These are phyloP conservation scores for Cyclotella baltica DNA, from an alignment of 108 stramenopile species.

Conservation along the genomic window DNA sequence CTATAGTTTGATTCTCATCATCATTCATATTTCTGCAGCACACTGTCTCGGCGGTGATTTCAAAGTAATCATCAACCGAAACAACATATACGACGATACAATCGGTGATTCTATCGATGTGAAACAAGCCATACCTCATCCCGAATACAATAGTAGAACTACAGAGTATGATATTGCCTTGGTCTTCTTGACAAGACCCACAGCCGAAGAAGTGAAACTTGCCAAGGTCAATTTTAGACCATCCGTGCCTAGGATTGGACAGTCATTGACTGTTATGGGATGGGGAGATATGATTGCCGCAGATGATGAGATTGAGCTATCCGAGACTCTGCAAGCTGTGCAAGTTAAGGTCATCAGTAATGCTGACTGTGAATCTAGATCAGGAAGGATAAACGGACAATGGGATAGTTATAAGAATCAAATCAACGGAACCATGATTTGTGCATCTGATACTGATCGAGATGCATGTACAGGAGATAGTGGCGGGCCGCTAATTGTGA, in stretches of 20 bases:
- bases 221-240: slow-evolving; percentile 39
- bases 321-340: slow-evolving; percentile 25
- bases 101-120: slow-evolving; percentile 16
- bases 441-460: slow-evolving; percentile 31
- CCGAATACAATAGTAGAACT: slow-evolving; percentile 27
- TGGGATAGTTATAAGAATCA: slow-evolving; percentile 19
- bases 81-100: slow-evolving; percentile 5
- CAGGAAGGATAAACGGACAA: slow-evolving; percentile 14
- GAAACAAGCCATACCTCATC: slow-evolving; percentile 22
- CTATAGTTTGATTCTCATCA: too few species aligned
- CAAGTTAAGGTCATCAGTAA: slow-evolving; percentile 27
- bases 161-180: slow-evolving; percentile 35
- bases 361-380: slow-evolving; percentile 35
- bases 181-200: slow-evolving; percentile 11
- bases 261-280: slow-evolving; percentile 57
- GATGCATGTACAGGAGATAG: slow-evolving; percentile 57
- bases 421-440: slow-evolving; percentile 54
- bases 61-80: slow-evolving; percentile 19
- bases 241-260: slow-evolving; percentile 31
- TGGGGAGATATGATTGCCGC: slow-evolving; percentile 39
- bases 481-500: slow-evolving; percentile 34
- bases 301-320: neutral
- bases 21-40: too few species aligned
- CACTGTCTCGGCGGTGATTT: slow-evolving; percentile 42
- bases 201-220: slow-evolving; percentile 1